These are phyloP conservation scores for Taphrina wiesneri DNA, from an alignment of 1,139 yeast genomes.

Conservation along the genomic window DNA sequence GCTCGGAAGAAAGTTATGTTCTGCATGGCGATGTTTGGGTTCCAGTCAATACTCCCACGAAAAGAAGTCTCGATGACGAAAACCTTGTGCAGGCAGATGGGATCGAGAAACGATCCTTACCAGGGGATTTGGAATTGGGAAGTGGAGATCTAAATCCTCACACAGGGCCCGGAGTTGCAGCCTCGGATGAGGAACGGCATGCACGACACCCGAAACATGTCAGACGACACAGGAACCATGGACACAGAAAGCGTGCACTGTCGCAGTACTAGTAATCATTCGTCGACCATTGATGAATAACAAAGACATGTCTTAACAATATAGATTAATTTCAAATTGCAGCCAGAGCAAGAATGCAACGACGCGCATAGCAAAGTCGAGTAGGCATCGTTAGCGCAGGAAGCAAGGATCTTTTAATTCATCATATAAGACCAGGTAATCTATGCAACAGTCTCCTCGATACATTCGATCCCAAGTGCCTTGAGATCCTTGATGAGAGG, in stretches of 20 bases:
- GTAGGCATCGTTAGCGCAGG: background rate
- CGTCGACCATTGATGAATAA: too few species aligned
- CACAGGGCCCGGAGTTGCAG: background rate
- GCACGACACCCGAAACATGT: background rate
- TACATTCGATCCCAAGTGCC: conserved; percentile 79
- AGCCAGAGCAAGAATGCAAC: background rate
- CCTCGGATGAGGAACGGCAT: background rate
- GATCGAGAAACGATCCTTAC: background rate
- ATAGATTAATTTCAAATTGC: background rate
- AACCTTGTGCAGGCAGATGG: background rate
- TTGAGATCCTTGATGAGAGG: conserved; percentile 90
- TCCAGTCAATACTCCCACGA: background rate
- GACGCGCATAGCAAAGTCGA: background rate
- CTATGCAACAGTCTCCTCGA: conserved; percentile 65
- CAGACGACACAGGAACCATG: background rate
- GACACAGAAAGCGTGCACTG: background rate
- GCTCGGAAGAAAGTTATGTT: background rate
- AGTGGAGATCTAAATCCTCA: background rate
- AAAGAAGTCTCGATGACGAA: background rate
- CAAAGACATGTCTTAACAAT: too few species aligned
- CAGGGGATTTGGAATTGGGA: background rate
- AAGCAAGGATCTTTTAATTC: background rate
- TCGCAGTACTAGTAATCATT: too few species aligned
- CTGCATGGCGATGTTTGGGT: background rate
- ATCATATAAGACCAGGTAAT: background rate